These are phyloP conservation scores for Cymbidium sinense DNA, from an alignment of 106 monocot species.

Conservation along the genomic window DNA sequence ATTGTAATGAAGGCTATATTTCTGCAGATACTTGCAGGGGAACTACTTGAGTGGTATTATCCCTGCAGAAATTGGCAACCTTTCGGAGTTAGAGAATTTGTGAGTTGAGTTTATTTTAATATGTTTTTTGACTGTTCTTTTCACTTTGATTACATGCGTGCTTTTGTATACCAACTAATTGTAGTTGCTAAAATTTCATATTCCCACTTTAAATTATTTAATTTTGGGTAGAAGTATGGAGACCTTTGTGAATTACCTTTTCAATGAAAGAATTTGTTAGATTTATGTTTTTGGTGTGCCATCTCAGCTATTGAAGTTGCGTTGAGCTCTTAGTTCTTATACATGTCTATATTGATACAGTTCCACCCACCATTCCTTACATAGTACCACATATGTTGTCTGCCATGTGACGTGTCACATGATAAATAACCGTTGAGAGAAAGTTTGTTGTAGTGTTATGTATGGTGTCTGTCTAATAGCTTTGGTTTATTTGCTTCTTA, in stretches of 20 bases:
- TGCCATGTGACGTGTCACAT: neutral
- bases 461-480: neutral
- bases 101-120: constrained; percentile 36
- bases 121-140: neutral
- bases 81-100: constrained; percentile 67
- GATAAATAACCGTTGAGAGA: neutral
- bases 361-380: neutral
- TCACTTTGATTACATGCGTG: neutral
- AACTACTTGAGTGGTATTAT: constrained; percentile 91
- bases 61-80: constrained; percentile 68
- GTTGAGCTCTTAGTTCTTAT: neutral
- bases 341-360: neutral
- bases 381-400: neutral
- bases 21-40: constrained; percentile 73
- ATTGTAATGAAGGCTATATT: neutral
- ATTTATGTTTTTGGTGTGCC: neutral
- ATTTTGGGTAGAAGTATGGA: neutral
- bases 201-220: neutral
- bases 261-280: neutral
- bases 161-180: neutral
- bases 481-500: no score
- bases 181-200: neutral
- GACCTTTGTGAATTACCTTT: constrained; percentile 4
- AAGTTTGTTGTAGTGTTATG: neutral
- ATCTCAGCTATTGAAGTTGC: neutral